Percentiles rank a stretch among this genome's conserved stretches.
These are phyloP conservation scores for Sporothrix dimorphospora DNA, from an alignment of 2,329 filamentous ascomycete species.

Conservation along the genomic window DNA sequence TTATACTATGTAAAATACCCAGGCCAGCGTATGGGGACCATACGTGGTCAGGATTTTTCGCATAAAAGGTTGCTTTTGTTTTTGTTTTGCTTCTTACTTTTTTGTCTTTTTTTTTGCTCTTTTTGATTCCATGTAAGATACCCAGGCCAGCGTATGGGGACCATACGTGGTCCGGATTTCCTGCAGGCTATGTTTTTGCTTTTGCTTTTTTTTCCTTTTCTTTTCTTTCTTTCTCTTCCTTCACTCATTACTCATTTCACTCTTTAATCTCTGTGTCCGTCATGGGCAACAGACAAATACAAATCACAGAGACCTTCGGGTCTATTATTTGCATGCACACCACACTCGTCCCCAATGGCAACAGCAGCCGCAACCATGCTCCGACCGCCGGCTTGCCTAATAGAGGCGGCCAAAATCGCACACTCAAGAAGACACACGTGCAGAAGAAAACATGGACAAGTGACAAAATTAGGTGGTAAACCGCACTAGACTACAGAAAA, in stretches of 20 bases:
- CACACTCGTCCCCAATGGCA: background rate
- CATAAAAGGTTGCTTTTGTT: slow-evolving; percentile 11
- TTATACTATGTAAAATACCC: slow-evolving; percentile 20
- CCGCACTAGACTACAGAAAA: background rate
- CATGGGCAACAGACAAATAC: background rate
- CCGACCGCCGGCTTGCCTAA: background rate
- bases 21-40: slow-evolving; percentile 28
- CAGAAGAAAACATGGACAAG: background rate
- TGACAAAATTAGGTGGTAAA: background rate
- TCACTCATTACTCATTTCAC: slow-evolving; percentile 3
- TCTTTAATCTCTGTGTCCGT: background rate
- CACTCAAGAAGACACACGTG: background rate
- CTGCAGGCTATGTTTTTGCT: slow-evolving; percentile 13
- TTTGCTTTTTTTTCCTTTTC: background rate
- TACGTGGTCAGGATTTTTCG: slow-evolving; percentile 24
- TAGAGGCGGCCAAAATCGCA: background rate
- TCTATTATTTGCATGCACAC: slow-evolving; percentile 11
- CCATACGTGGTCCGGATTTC: slow-evolving; percentile 27
- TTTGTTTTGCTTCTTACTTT: background rate
- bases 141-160: slow-evolving; percentile 30
- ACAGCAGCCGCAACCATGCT: background rate
- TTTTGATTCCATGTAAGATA: slow-evolving; percentile 18
- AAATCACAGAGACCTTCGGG: slow-evolving; percentile 11
- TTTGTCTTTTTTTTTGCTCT: background rate
- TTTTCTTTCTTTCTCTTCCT: background rate